phyloP scores from a whole-genome alignment of 225 moss, liverwort and hornwort genomes.

The Thuidium tamariscinum region DNA sequence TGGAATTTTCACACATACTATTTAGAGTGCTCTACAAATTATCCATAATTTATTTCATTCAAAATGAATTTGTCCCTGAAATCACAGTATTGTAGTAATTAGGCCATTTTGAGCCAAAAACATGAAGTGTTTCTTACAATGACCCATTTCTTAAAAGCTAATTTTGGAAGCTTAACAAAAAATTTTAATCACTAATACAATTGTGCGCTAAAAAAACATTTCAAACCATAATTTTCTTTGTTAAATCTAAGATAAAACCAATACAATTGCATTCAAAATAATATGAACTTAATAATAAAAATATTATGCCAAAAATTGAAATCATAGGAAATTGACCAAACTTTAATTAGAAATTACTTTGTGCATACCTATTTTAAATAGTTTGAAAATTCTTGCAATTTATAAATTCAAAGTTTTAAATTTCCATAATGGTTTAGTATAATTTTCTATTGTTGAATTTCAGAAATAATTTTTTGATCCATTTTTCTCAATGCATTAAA shows the following conservation, averaged over 20 bases:
- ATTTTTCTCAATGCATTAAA: background rate
- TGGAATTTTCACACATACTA: too few species aligned
- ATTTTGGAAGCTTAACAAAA: background rate
- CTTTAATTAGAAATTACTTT: background rate
- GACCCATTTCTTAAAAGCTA: too few species aligned
- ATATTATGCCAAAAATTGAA: background rate
- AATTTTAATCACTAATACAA: background rate
- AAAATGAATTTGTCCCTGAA: too few species aligned
- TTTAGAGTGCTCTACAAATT: too few species aligned
- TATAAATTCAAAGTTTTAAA: background rate
- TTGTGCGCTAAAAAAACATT: fast-evolving
- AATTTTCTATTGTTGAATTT: background rate
- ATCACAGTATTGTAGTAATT: too few species aligned
- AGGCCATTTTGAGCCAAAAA: too few species aligned
- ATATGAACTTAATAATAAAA: background rate
- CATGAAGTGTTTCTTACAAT: too few species aligned
- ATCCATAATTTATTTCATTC: too few species aligned
- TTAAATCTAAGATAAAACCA: fast-evolving
- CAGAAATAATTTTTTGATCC: background rate
- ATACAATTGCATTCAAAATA: background rate
- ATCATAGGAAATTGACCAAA: fast-evolving
- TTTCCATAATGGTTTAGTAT: background rate
- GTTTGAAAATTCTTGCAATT: background rate
- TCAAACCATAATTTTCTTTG: background rate
- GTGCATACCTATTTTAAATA: background rate